phyloP scores from a whole-genome alignment of 495 filamentous ascomycete species.

The Penicillium coprophilum region DNA sequence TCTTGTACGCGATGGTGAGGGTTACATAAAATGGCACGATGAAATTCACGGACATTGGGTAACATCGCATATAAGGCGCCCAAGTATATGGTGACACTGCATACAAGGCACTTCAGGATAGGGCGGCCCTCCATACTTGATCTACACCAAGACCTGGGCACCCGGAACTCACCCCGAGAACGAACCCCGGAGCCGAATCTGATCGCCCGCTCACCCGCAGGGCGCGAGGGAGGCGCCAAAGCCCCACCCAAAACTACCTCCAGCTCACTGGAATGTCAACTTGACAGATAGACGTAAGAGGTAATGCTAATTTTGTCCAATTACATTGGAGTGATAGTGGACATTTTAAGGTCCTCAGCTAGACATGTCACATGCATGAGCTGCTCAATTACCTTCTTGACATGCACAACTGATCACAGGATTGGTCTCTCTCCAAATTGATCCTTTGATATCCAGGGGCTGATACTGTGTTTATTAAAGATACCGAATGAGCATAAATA shows the following conservation, averaged over 20 bases:
- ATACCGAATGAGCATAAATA: constrained; percentile 4
- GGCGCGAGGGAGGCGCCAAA: no score
- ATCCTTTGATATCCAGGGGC: no score
- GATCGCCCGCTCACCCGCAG: no score
- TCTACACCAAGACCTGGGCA: background rate
- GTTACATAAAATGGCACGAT: background rate
- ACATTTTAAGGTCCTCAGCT: background rate
- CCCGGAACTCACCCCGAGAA: no score
- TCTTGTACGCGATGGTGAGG: no score
- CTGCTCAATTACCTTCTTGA: background rate
- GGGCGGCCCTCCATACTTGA: background rate
- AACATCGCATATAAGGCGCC: background rate
- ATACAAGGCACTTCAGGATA: no score
- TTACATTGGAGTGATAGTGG: background rate
- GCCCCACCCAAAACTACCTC: background rate
- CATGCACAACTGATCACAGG: background rate
- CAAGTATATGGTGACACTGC: background rate
- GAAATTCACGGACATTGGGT: no score
- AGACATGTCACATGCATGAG: background rate
- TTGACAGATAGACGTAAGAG: background rate
- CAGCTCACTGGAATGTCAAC: background rate
- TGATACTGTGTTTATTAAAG: background rate
- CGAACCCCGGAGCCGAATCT: no score
- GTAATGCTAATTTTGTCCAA: background rate
- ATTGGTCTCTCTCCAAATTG: background rate